Conservation (phyloP, 495 filamentous ascomycete genomes). For the Paragyromitra xinjiangensis region DNA sequence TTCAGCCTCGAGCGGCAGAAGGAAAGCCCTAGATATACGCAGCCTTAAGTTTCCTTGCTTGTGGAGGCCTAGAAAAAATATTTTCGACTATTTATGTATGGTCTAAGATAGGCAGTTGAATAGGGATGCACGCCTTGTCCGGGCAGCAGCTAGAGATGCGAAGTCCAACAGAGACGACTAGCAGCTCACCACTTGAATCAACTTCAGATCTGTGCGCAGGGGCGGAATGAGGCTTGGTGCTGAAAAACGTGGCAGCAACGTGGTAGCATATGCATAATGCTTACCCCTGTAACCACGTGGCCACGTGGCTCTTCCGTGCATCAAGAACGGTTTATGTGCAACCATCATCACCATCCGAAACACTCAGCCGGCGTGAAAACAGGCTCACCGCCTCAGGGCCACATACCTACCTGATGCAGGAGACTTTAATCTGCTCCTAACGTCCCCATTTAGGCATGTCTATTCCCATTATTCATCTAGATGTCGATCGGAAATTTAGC, state of each 20-base stretch:
- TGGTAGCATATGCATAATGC: slow-evolving; percentile 27
- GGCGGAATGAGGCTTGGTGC: neutral
- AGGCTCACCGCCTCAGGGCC: slow-evolving; percentile 6
- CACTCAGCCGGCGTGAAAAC: slow-evolving; percentile 5
- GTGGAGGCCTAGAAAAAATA: neutral
- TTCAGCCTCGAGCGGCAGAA: too few relatives aligned
- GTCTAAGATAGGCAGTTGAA: neutral
- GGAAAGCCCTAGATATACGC: neutral
- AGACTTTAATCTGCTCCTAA: neutral
- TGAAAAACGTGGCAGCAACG: slow-evolving; percentile 44
- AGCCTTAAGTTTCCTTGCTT: neutral
- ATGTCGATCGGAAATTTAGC: neutral
- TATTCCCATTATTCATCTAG: neutral
- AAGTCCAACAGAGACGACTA: neutral
- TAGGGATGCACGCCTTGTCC: neutral
- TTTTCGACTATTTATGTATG: neutral
- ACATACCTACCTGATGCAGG: neutral
- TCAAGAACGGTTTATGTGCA: slow-evolving; percentile 11
- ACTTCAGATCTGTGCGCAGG: slow-evolving; percentile 16
- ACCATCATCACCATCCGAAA: slow-evolving; percentile 16
- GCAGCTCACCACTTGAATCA: neutral
- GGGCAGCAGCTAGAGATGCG: too few relatives aligned
- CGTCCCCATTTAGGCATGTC: neutral
- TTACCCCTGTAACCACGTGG: slow-evolving; percentile 27
- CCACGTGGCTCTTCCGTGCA: slow-evolving; percentile 26